Conservation (phyloP, 2,329 filamentous ascomycete species). For the Thelonectria rubi region DNA sequence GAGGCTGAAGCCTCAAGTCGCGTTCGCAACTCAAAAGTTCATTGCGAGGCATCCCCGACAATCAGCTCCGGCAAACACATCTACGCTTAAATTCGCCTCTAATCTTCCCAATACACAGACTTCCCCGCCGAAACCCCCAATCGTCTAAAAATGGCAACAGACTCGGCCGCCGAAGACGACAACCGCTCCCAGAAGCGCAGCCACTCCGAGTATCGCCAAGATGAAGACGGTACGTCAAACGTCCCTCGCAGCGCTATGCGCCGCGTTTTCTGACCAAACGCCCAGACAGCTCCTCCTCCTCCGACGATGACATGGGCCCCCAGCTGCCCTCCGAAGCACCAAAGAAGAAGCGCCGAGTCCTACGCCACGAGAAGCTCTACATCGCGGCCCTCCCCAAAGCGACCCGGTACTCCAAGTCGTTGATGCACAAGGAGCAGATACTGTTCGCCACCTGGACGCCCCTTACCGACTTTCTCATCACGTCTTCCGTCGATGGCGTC, state of each 20-base stretch:
- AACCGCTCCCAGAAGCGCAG: conserved; percentile 57
- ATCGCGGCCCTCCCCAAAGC: conserved; percentile 86
- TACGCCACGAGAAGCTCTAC: conserved; percentile 96
- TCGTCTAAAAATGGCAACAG: conserved; percentile 39
- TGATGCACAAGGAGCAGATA: conserved; percentile 98
- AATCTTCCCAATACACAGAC: not conserved
- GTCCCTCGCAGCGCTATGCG: conserved; percentile 10
- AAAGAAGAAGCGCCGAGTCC: conserved; percentile 89
- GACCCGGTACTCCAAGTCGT: conserved; percentile 86
- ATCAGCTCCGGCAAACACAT: not conserved
- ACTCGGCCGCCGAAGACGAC: conserved; percentile 45
- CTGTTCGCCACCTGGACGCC: conserved; percentile 89
- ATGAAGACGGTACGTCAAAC: conserved; percentile 56
- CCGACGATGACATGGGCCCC: conserved; percentile 92
- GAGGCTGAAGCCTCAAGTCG: conserved; percentile 34
- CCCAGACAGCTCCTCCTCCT: conserved; percentile 78
- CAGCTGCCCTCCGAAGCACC: conserved; percentile 83
- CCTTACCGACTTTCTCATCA: conserved; percentile 93
- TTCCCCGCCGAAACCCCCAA: too few species aligned
- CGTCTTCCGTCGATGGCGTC: conserved; percentile 90
- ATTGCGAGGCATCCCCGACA: not conserved
- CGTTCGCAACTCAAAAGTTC: conserved; percentile 3
- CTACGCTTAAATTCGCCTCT: not conserved
- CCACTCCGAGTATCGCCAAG: conserved; percentile 63
- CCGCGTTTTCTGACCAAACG: conserved; percentile 19